Base-by-base conservation (phyloP, 1,284 basidiomycete genomes). In the Heterobasidion occidentale region DNA sequence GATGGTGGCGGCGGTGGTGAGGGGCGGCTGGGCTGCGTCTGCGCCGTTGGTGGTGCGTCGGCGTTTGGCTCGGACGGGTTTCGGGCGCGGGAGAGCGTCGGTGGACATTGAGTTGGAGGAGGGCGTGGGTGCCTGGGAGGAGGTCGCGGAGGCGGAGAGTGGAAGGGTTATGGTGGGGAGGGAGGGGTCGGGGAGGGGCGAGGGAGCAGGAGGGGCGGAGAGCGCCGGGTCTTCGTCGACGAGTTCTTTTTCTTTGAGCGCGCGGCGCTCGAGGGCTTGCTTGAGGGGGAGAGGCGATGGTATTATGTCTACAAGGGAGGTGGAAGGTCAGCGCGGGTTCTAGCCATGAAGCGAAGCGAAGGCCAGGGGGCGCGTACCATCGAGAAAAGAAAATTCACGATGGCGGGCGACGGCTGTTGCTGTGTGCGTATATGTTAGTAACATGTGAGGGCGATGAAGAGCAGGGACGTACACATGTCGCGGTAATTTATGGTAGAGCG, bases 331-430 rank as follows among this genome's bases (percentile, higher is more conserved):
- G 49, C 36, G 45, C 54, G 46, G 49, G 42, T 6, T 27, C 27
- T 27, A 27, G 27, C 27, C 27, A 27, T 55, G 20, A 54, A 54
- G 49, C 20, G 20, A 17, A 1, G 20, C 36, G 46, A 44, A n/a
- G 44, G 27, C 5, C 50, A 20, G 9, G n/a, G 50, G 42, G 19
- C 44, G 61, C 70, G 46, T 64, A 84, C 88, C 88, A 72, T 76
- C 70, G 8, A 90, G 77, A 63, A 89, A 88, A 70, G 77, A 78
- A 61, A 87, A 85, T 63, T 81, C 79, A 59, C 82, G 80, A 64
- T 78, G 78, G 58, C 78, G 74, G 7, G 81, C 76, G 5, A 81
- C 78, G 47, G 71, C 71, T 42, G 85, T 84, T 86, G 62, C 45
- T 60, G 7, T 45, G 27, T 53, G 55, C 55, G 52, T 65, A 51